Evolutionary conservation across 805 yeast genomes (phyloP).

Genomic region (Metschnikowia vanudenii): DNA sequence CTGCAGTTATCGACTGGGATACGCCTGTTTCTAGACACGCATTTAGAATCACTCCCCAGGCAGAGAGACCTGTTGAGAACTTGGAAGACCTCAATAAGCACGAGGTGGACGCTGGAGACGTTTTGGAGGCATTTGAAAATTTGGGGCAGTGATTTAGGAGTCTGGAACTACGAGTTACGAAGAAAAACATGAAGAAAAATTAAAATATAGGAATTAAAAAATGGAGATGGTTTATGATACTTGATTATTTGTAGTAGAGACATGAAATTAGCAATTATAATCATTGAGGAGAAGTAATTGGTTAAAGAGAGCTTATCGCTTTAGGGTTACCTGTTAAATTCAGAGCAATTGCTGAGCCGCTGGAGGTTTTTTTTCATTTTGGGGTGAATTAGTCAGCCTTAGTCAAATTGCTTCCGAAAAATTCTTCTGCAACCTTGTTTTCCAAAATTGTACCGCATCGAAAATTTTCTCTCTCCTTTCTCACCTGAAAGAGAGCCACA

Average conservation of each 20-base stretch:
- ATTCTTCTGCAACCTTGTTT: background rate
- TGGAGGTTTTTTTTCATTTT: too few relatives aligned
- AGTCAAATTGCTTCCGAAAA: too few relatives aligned
- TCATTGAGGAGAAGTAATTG: too few relatives aligned
- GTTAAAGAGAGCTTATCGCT: too few relatives aligned
- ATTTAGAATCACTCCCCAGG: slow-evolving; percentile 69
- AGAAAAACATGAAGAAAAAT: background rate
- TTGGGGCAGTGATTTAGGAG: slow-evolving; percentile 6
- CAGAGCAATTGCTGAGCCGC: too few relatives aligned
- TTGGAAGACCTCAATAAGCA: slow-evolving; percentile 36
- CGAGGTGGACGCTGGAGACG: slow-evolving; percentile 19
- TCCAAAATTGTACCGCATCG: background rate
- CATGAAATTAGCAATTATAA: too few relatives aligned
- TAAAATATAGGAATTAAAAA: background rate
- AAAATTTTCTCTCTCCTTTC: background rate
- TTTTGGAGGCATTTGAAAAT: slow-evolving; percentile 14
- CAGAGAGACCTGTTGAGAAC: slow-evolving; percentile 62
- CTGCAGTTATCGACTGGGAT: slow-evolving; percentile 70
- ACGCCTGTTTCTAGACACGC: slow-evolving; percentile 65
- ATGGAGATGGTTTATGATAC: background rate
- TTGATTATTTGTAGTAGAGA: background rate
- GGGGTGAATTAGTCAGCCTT: too few relatives aligned
- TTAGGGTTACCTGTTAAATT: too few relatives aligned
- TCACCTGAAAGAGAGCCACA: too few relatives aligned
- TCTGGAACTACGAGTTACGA: slow-evolving; percentile 3